Percentiles rank a stretch among this genome's conserved stretches.
phyloP scores from a whole-genome alignment of 2,329 filamentous ascomycete species.

The Claviceps sp. region DNA sequence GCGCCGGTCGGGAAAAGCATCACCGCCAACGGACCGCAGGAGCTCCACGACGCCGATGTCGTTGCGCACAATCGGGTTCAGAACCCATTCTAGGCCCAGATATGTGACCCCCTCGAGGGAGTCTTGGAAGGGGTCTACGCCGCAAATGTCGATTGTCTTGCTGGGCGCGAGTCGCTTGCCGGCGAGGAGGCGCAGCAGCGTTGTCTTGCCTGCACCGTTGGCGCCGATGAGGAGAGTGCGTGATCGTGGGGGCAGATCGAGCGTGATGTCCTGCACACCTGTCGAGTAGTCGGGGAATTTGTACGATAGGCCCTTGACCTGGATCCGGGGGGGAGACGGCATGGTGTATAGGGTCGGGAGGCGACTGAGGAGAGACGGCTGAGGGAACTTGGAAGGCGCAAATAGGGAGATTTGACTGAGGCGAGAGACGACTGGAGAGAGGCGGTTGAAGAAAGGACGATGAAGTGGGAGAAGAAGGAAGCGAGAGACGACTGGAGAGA shows the following conservation, averaged over 20 bases:
- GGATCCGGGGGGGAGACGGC: constrained; percentile 43
- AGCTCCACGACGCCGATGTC: constrained; percentile 88
- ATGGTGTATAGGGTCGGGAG: not conserved
- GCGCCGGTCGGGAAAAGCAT: constrained; percentile 65
- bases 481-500: too few species aligned
- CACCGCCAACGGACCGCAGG: constrained; percentile 71
- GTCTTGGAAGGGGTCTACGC: constrained; percentile 83
- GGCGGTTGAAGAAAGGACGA: too few species aligned
- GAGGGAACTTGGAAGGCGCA: not conserved
- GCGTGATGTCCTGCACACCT: constrained; percentile 61
- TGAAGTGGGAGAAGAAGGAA: too few species aligned
- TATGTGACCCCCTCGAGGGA: constrained; percentile 91
- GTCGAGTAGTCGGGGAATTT: constrained; percentile 72
- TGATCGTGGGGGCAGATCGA: constrained; percentile 68
- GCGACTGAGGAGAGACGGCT: not conserved
- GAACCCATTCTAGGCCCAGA: constrained; percentile 92
- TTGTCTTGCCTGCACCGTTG: constrained; percentile 96
- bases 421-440: not conserved
- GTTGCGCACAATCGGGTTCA: constrained; percentile 89
- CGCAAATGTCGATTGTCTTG: constrained; percentile 61
- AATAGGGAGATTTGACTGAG: too few species aligned
- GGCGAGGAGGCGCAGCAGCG: constrained; percentile 81
- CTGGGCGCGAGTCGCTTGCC: constrained; percentile 85
- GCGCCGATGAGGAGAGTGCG: constrained; percentile 88
- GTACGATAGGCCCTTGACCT: constrained; percentile 69